A percentile compares a stretch with the other conserved stretches of the same genome.
Conservation (phyloP, 2,329 filamentous ascomycete genomes). For the Alternaria infectoria region DNA sequence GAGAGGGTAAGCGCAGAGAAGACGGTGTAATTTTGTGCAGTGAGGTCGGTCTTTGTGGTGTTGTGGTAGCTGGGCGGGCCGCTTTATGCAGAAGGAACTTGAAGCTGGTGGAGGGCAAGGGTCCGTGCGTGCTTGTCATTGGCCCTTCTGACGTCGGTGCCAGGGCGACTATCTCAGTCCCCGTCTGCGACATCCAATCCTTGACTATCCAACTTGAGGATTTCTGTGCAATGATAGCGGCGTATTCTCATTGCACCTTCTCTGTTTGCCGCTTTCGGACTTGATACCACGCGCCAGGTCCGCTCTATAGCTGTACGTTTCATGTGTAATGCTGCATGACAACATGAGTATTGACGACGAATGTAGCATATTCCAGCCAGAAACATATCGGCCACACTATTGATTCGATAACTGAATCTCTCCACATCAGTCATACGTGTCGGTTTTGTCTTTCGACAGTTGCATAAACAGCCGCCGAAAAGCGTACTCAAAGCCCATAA, state of each 20-base stretch:
- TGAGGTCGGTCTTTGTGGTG: slow-evolving; percentile 26
- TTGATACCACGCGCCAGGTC: slow-evolving; percentile 11
- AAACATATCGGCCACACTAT: not conserved
- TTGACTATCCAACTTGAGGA: not conserved
- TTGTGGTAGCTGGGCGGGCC: slow-evolving; percentile 33
- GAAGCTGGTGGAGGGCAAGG: slow-evolving; percentile 28
- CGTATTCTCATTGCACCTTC: not conserved
- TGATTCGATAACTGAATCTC: not conserved
- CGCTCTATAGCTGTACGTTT: not conserved
- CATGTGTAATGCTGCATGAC: not conserved
- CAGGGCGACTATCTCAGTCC: not conserved
- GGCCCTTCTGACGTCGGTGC: slow-evolving; percentile 27
- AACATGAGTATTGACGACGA: not conserved
- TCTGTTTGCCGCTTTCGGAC: slow-evolving; percentile 30
- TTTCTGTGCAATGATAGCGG: not conserved
- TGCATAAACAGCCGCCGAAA: not conserved
- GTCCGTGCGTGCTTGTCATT: slow-evolving; percentile 29
- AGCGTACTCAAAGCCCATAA: not conserved
- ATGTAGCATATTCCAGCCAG: not conserved
- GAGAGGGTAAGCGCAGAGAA: slow-evolving; percentile 13
- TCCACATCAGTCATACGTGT: not conserved
- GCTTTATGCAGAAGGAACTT: slow-evolving; percentile 40
- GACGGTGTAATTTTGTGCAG: slow-evolving; percentile 32
- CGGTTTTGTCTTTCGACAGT: not conserved
- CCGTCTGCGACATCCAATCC: not conserved